phyloP scores from a whole-genome alignment of 202 grass and related monocot species.

The Carex arenaria region DNA sequence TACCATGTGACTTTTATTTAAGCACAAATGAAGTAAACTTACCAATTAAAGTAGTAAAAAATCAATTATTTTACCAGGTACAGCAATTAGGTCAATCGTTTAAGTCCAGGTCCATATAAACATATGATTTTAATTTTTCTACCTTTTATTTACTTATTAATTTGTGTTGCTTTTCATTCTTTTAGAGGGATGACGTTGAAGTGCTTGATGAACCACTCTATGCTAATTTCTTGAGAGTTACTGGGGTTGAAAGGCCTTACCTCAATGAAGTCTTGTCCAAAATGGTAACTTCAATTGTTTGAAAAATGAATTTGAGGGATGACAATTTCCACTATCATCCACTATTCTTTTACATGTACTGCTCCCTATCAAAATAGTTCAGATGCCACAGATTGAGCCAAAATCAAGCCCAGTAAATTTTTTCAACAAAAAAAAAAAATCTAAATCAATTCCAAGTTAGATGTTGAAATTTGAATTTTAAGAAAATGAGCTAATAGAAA shows the following conservation, averaged over 20 bases:
- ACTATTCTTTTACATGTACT: not conserved
- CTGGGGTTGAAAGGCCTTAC: slow-evolving; percentile 68
- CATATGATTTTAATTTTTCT: not conserved
- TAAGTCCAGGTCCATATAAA: not conserved
- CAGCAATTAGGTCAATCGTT: not conserved
- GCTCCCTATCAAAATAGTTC: not conserved
- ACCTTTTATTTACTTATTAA: not conserved
- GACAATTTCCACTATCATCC: not conserved
- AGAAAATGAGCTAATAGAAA: not conserved
- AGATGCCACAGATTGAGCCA: not conserved
- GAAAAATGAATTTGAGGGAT: not conserved
- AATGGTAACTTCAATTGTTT: slow-evolving; percentile 43
- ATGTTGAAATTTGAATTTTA: not conserved
- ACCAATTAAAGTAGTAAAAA: not conserved
- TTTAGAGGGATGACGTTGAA: slow-evolving; percentile 78
- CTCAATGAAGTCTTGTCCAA: slow-evolving; percentile 61
- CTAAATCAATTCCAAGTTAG: not conserved
- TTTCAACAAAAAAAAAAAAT: not conserved
- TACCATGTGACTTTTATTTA: not conserved
- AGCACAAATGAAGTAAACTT: not conserved
- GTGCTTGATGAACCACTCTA: slow-evolving; percentile 97
- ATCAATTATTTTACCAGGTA: not conserved
- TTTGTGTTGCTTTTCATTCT: not conserved
- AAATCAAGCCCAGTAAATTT: not conserved
- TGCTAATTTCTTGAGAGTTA: slow-evolving; percentile 64